These are phyloP conservation scores for Ambrosiella xylebori DNA, from an alignment of 2,329 filamentous ascomycete species.

Conservation along the genomic window DNA sequence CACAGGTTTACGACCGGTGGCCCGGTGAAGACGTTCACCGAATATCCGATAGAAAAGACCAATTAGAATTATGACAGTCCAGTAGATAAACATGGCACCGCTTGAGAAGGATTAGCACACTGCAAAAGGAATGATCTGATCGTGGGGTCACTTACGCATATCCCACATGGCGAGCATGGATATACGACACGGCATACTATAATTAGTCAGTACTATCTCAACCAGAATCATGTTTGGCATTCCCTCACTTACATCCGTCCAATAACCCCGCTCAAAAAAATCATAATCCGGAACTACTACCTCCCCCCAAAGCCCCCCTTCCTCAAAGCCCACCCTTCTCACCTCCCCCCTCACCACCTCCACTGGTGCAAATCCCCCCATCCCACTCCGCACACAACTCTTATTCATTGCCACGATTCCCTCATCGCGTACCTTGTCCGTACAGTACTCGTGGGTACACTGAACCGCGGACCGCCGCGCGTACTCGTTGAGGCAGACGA, in stretches of 20 bases:
- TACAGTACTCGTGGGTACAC: constrained; percentile 23
- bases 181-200: constrained; percentile 23
- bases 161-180: not conserved
- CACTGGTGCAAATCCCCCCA: not conserved
- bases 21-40: not conserved
- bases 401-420: constrained; percentile 20
- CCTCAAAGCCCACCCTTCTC: constrained; percentile 8
- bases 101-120: constrained; percentile 1
- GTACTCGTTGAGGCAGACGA: constrained; percentile 5
- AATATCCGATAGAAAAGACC: constrained; percentile 20
- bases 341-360: constrained; percentile 4
- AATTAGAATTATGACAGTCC: constrained; percentile 23
- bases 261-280: constrained; percentile 10
- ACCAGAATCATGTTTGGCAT: too few species aligned
- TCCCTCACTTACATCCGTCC: constrained; percentile 5
- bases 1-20: too few species aligned
- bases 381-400: constrained; percentile 21
- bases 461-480: constrained; percentile 14
- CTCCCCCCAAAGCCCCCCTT: constrained; percentile 4
- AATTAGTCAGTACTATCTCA: not conserved
- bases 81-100: constrained; percentile 19
- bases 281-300: constrained; percentile 8
- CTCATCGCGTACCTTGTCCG: constrained; percentile 14
- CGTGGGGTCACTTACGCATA: not conserved
- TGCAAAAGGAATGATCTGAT: not conserved